phyloP scores from a whole-genome alignment of 805 yeast species.

The Starmerella floricola region DNA sequence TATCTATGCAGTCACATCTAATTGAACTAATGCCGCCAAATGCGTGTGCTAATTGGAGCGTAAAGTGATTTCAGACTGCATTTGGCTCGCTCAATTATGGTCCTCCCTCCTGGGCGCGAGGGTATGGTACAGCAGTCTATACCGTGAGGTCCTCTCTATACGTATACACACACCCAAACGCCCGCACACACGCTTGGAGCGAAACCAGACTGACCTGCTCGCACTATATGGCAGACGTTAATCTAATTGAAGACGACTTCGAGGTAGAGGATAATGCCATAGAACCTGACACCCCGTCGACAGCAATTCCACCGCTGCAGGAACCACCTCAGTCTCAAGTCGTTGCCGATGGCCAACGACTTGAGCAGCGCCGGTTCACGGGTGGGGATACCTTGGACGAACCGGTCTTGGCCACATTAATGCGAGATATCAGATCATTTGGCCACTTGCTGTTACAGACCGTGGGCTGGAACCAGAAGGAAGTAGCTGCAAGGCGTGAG shows the following conservation, averaged over 20 bases:
- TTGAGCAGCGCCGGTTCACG: slow-evolving; percentile 41
- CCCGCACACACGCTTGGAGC: no score
- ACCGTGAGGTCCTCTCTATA: no score
- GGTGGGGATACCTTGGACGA: slow-evolving; percentile 68
- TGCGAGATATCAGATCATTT: slow-evolving; percentile 37
- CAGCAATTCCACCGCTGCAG: slow-evolving; percentile 1
- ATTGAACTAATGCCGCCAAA: no score
- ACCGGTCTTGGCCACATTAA: slow-evolving; percentile 47
- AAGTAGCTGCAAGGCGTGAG: slow-evolving; percentile 19
- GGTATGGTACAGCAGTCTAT: no score
- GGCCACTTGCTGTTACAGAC: slow-evolving; percentile 36
- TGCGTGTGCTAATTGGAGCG: no score
- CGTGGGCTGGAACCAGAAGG: slow-evolving; percentile 30
- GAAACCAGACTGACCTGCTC: no score
- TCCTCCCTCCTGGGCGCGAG: no score
- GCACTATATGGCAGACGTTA: neutral
- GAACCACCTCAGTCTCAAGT: slow-evolving; percentile 13
- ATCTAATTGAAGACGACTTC: slow-evolving; percentile 15
- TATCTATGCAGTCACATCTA: no score
- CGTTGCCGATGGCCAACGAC: slow-evolving; percentile 25
- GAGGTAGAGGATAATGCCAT: slow-evolving; percentile 22
- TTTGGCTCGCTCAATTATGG: no score
- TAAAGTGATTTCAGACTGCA: no score
- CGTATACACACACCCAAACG: no score
- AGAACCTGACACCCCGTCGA: slow-evolving; percentile 20